Base-by-base conservation (phyloP, 2,329 filamentous ascomycete genomes). In the Fusarium austroafricanum region DNA sequence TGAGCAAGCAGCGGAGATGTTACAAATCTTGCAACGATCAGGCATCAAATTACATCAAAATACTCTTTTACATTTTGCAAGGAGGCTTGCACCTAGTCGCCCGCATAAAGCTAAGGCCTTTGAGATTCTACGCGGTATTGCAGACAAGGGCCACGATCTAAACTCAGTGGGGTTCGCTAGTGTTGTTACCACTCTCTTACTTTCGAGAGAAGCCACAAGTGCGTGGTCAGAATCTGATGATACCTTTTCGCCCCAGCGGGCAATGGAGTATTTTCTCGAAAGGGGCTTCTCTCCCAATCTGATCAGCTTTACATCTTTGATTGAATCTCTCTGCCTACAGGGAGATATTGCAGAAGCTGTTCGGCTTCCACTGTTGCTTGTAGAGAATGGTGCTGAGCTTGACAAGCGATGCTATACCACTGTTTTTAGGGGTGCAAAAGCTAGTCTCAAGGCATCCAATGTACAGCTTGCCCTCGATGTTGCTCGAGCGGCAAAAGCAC, bases 361-460 rank as follows among this genome's bases (percentile, higher is more conserved):
- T 31, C 66, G 76, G 14, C 70, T 80, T 2, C 75, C 77, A 3
- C 68, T 78, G 12, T 51, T 80, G 5, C 75, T 80, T 15, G 67
- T 73, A 33, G 77, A 79, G 58, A 74, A 73, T 11, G 85, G 86
- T 5, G 80, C 92, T 17, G 76, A 85, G 54, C 86, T 92, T 1
- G 89, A 96, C 75, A 79, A 79, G 0, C 85, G 88, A 67, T 90
- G 92, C 0, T 92, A 90, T 75, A 83, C 89, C 2, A 88, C 89
- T 28, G 81, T 97, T 33, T 84, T 97, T 40, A 86, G 90, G 60
- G 90, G 90, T 31, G 90, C 92, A 51, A 92, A 93, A 69, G 75
- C 76, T 6, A 82, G 82, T 20, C 77, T 82, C 23, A 84, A 92
- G 62, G 80, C 83, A 6, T 76, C 81, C 5, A 83, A 83, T 26